These are phyloP conservation scores for Cryptococcus maquisensis DNA, from an alignment of 1,284 basidiomycete genomes.

Conservation along the genomic window DNA sequence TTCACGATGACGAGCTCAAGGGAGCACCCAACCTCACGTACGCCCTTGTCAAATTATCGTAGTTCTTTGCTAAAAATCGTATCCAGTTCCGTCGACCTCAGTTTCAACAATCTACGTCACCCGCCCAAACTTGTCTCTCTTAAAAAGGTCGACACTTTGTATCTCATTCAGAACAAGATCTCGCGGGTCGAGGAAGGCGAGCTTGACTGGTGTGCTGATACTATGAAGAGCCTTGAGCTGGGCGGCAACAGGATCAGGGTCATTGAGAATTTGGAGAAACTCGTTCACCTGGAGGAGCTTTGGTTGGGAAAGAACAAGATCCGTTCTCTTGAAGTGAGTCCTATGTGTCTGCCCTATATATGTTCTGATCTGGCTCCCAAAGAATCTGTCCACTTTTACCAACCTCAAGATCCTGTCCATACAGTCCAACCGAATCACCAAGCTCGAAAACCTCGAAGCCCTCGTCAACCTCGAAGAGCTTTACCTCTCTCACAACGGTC, in stretches of 20 bases:
- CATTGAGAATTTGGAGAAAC: conserved; percentile 81
- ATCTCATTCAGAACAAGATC: conserved; percentile 96
- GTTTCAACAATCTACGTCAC: conserved; percentile 81
- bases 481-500: conserved; percentile 91
- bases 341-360: conserved; percentile 14
- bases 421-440: conserved; percentile 90
- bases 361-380: not conserved
- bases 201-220: conserved; percentile 57
- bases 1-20: conserved; percentile 57
- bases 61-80: not conserved
- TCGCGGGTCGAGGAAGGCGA: conserved; percentile 64
- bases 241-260: conserved; percentile 87
- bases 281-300: conserved; percentile 80
- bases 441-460: conserved; percentile 71
- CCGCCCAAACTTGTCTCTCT: conserved; percentile 59
- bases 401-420: conserved; percentile 77
- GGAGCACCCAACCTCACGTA: conserved; percentile 63
- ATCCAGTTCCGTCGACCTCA: conserved; percentile 78
- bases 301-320: conserved; percentile 99
- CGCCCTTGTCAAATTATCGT: conserved; percentile 39
- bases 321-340: conserved; percentile 67
- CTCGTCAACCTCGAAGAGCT: conserved; percentile 78
- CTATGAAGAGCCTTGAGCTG: conserved; percentile 78
- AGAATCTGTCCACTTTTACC: conserved; percentile 60
- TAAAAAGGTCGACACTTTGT: conserved; percentile 64